A percentile compares a stretch with the other conserved stretches of the same genome.
These are phyloP conservation scores for Lipomyces kockii DNA, from an alignment of 805 yeast species.

Conservation along the genomic window DNA sequence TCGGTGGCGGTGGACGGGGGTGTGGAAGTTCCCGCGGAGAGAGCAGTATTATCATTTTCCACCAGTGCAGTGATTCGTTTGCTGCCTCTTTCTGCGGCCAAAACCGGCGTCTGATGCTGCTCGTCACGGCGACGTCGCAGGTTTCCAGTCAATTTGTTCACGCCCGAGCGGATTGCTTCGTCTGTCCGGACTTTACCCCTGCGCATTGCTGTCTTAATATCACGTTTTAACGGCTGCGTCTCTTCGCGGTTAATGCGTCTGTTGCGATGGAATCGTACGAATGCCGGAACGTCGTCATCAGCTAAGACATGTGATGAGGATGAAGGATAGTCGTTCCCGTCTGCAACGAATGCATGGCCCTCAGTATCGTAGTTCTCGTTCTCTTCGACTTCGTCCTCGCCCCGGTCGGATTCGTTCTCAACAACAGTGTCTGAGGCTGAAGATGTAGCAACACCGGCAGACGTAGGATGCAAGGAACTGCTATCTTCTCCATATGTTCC, in stretches of 20 bases:
- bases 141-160: slow-evolving; percentile 33
- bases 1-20: slow-evolving; percentile 1
- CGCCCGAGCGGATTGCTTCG: slow-evolving; percentile 37
- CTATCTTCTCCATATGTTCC: not conserved
- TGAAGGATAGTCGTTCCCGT: not conserved
- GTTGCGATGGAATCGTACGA: slow-evolving; percentile 13
- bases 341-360: not conserved
- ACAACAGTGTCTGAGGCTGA: not conserved
- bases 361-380: not conserved
- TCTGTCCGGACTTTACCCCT: slow-evolving; percentile 36
- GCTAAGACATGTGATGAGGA: not conserved
- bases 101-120: not conserved
- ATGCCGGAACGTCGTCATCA: slow-evolving; percentile 21
- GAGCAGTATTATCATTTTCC: slow-evolving; percentile 1
- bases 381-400: not conserved
- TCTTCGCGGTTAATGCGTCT: slow-evolving; percentile 12
- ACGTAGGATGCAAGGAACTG: not conserved
- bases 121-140: slow-evolving; percentile 23
- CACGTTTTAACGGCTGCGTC: slow-evolving; percentile 15
- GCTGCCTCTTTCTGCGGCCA: not conserved
- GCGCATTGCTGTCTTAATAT: slow-evolving; percentile 36
- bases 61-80: not conserved
- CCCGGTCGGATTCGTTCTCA: not conserved
- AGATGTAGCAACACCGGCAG: not conserved
- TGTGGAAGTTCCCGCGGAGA: not conserved